These are phyloP conservation scores for Colletotrichum melonis DNA, from an alignment of 2,329 filamentous ascomycete species.

Conservation along the genomic window DNA sequence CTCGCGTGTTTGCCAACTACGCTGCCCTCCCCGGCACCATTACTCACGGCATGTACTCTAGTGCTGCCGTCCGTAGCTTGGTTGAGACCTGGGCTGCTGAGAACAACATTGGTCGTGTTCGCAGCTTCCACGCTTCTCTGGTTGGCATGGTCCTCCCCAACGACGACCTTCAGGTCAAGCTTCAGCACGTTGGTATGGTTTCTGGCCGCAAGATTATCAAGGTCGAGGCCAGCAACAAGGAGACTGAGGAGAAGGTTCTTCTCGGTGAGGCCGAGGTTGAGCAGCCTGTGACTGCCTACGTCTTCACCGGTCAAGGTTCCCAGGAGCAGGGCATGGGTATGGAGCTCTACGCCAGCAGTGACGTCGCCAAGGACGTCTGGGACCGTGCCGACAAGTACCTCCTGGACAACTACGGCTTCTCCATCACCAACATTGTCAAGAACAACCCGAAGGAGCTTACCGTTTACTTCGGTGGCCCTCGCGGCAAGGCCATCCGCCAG, in stretches of 20 bases:
- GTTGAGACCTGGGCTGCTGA: slow-evolving; percentile 99
- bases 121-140: slow-evolving; percentile 95
- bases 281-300: slow-evolving; percentile 95
- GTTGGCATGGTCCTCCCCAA: slow-evolving; percentile 99
- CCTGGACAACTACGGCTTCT: slow-evolving; percentile 98
- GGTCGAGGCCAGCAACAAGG: slow-evolving; percentile 94
- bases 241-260: slow-evolving; percentile 96
- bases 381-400: slow-evolving; percentile 98
- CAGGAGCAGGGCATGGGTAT: slow-evolving; percentile 99
- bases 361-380: slow-evolving; percentile 97
- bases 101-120: slow-evolving; percentile 96
- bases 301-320: slow-evolving; percentile 98
- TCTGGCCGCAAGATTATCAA: slow-evolving; percentile 99
- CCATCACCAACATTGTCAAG: slow-evolving; percentile 98
- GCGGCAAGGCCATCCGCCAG: slow-evolving; percentile 95
- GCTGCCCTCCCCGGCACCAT: slow-evolving; percentile 97
- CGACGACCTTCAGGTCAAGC: slow-evolving; percentile 92
- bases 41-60: slow-evolving; percentile 99
- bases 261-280: slow-evolving; percentile 97
- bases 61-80: slow-evolving; percentile 92
- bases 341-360: slow-evolving; percentile 94
- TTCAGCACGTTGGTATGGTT: slow-evolving; percentile 98
- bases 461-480: slow-evolving; percentile 96
- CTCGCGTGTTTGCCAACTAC: slow-evolving; percentile 94
- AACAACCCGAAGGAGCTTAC: slow-evolving; percentile 99